phyloP scores from a whole-genome alignment of 2,329 filamentous ascomycete species.

The Remersonia thermophila region DNA sequence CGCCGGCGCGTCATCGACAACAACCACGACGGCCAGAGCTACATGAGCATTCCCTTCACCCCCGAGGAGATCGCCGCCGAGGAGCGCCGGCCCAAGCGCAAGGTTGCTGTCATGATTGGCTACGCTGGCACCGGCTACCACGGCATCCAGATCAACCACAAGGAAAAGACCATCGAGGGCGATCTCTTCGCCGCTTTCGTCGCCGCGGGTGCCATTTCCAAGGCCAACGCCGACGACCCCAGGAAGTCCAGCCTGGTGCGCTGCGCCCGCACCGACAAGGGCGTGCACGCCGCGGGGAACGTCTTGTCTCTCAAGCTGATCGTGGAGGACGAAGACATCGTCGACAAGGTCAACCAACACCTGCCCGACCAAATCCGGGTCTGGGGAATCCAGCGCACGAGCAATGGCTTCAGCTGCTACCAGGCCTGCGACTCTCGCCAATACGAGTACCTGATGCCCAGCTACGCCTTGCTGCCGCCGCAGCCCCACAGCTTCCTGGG shows the following conservation, averaged over 20 bases:
- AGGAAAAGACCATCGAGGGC: constrained; percentile 88
- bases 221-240: constrained; percentile 91
- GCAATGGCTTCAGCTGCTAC: constrained; percentile 87
- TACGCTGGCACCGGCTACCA: constrained; percentile 96
- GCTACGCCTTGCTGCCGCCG: constrained; percentile 81
- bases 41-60: constrained; percentile 43
- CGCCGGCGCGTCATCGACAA: constrained; percentile 37
- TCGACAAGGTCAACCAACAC: constrained; percentile 80
- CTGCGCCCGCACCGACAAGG: constrained; percentile 93
- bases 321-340: constrained; percentile 76
- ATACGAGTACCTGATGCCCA: constrained; percentile 95
- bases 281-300: constrained; percentile 26
- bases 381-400: constrained; percentile 86
- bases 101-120: constrained; percentile 89
- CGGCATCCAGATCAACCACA: constrained; percentile 80
- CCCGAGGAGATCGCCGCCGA: constrained; percentile 82
- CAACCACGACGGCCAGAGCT: constrained; percentile 32
- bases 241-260: constrained; percentile 91
- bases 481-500: constrained; percentile 80
- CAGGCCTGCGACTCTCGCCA: constrained; percentile 88
- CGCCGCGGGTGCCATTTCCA: constrained; percentile 82
- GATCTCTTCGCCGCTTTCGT: constrained; percentile 91
- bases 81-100: constrained; percentile 80
- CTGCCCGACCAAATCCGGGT: constrained; percentile 82
- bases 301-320: constrained; percentile 57